Evolutionary conservation across 75 land plant genomes (phyloP).

Genomic region (Picea sitchensis): DNA sequence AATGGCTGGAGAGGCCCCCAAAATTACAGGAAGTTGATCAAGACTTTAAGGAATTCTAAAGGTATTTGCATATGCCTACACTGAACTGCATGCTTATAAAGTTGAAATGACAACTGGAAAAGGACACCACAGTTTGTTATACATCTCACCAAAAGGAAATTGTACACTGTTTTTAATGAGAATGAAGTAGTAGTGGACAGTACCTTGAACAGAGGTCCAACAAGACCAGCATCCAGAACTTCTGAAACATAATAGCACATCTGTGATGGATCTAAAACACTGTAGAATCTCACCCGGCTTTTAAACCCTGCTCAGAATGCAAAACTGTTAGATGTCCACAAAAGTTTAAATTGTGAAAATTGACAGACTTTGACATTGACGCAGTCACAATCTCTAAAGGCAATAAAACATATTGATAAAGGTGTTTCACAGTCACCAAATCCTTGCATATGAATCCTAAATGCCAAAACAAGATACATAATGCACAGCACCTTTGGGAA

Average conservation of each 20-base stretch:
- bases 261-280: conserved; percentile 62
- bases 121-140: neutral
- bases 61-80: conserved; percentile 1
- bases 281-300: conserved; percentile 70
- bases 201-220: conserved; percentile 88
- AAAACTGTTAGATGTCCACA: neutral
- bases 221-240: conserved; percentile 62
- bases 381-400: neutral
- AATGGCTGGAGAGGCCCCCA: too few species aligned
- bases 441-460: neutral
- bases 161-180: neutral
- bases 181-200: neutral
- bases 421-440: neutral
- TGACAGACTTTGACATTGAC: neutral
- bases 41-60: neutral
- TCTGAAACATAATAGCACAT: conserved; percentile 81
- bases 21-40: too few species aligned
- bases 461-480: neutral
- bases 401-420: neutral
- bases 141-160: neutral
- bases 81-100: neutral
- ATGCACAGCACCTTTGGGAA: conserved; percentile 63
- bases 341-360: neutral
- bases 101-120: neutral
- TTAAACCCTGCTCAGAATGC: conserved; percentile 61